Evolutionary conservation across 441 rosid genomes (phyloP).

Genomic region (Pelargonium fulgidum): DNA sequence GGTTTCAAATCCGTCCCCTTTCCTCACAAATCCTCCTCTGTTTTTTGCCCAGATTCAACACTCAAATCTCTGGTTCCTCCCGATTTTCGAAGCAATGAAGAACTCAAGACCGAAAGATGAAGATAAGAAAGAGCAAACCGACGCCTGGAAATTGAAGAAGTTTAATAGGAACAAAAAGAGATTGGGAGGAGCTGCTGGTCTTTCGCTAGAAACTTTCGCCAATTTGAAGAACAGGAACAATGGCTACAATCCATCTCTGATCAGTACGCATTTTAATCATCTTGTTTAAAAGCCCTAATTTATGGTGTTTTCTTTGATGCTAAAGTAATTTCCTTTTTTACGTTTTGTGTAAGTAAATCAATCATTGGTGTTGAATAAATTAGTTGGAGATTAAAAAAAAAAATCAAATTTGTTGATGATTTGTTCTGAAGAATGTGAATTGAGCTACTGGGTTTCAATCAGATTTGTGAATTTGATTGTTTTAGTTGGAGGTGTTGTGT

Average conservation of each 20-base stretch:
- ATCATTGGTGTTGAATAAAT: neutral
- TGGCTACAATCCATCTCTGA: slow-evolving; percentile 57
- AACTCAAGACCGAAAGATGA: slow-evolving; percentile 20
- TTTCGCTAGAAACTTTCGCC: slow-evolving; percentile 77
- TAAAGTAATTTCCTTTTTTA: neutral
- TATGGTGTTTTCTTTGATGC: neutral
- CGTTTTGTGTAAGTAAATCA: neutral
- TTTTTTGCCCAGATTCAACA: neutral
- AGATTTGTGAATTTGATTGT: neutral
- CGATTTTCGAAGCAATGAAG: slow-evolving; percentile 38
- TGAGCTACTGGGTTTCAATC: slow-evolving; percentile 1
- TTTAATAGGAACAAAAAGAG: slow-evolving; percentile 62
- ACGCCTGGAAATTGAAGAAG: slow-evolving; percentile 31
- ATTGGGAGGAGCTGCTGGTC: slow-evolving; percentile 64
- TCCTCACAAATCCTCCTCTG: neutral
- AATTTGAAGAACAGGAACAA: slow-evolving; percentile 49
- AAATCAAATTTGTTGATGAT: neutral
- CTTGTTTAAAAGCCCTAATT: neutral
- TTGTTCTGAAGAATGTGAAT: neutral
- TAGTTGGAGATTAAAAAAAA: neutral
- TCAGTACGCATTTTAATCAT: slow-evolving; percentile 35
- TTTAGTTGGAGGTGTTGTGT: neutral
- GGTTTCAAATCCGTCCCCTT: slow-evolving; percentile 5
- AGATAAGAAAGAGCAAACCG: slow-evolving; percentile 17
- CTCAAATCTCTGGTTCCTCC: neutral